These are phyloP conservation scores for Ascochyta koolunga DNA, from an alignment of 2,329 filamentous ascomycete species.

Conservation along the genomic window DNA sequence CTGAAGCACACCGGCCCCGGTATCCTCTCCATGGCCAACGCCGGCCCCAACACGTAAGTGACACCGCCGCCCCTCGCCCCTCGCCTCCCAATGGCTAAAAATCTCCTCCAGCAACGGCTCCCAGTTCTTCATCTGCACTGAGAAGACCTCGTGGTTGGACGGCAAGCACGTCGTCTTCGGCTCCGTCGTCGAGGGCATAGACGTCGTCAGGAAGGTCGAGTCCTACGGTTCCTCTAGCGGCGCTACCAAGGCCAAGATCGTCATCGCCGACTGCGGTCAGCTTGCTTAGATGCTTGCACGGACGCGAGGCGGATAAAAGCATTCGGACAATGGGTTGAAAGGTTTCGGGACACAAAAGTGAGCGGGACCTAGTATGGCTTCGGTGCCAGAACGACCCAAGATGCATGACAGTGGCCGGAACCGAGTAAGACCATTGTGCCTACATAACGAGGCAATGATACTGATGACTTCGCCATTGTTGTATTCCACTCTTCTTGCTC, in stretches of 20 bases:
- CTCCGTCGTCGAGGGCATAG: constrained; percentile 59
- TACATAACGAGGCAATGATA: constrained; percentile 20
- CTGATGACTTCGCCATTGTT: constrained; percentile 13
- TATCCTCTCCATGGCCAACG: constrained; percentile 96
- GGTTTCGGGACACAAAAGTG: constrained; percentile 10
- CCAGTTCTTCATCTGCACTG: constrained; percentile 97
- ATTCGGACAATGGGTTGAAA: constrained; percentile 15
- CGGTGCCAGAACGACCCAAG: constrained; percentile 8
- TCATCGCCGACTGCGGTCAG: constrained; percentile 34
- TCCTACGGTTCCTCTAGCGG: constrained; percentile 30
- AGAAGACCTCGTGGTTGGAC: constrained; percentile 82
- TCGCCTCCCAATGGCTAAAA: neutral
- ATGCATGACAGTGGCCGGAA: constrained; percentile 9
- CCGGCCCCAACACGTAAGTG: constrained; percentile 64
- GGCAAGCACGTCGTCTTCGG: constrained; percentile 85
- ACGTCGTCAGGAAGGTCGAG: constrained; percentile 34
- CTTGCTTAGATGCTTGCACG: constrained; percentile 19
- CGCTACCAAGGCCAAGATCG: constrained; percentile 28
- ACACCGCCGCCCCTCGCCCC: too few species aligned
- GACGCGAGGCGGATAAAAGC: constrained; percentile 15
- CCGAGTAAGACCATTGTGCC: constrained; percentile 16
- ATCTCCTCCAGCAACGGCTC: constrained; percentile 81
- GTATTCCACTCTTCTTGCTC: neutral
- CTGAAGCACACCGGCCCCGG: constrained; percentile 92
- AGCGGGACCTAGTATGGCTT: constrained; percentile 16